Percentiles rank a stretch among this genome's conserved stretches.
phyloP scores from a whole-genome alignment of 495 filamentous ascomycete genomes.

The Daldinia childiae region DNA sequence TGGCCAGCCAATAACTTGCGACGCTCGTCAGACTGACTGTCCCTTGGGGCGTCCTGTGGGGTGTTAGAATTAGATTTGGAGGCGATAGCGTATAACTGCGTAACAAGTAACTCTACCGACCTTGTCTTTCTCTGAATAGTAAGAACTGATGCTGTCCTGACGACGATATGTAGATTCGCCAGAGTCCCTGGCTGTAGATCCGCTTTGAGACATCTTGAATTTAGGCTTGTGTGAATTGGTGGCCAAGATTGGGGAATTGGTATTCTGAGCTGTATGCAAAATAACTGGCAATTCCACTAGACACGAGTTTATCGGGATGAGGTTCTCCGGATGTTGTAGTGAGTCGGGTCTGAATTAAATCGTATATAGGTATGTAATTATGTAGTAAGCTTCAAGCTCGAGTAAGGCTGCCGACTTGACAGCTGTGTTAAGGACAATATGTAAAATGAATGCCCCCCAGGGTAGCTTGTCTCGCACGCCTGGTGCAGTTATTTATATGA shows the following conservation, averaged over 20 bases:
- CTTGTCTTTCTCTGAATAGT: constrained; percentile 42
- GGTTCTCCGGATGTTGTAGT: background rate
- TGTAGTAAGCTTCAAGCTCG: constrained; percentile 32
- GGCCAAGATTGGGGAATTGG: background rate
- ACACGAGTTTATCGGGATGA: background rate
- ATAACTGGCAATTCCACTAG: background rate
- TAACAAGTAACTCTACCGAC: constrained; percentile 19
- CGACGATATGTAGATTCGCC: constrained; percentile 27
- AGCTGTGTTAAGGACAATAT: constrained; percentile 11
- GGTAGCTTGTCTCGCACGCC: constrained; percentile 35
- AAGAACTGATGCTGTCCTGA: constrained; percentile 40
- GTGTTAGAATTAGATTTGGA: constrained; percentile 17
- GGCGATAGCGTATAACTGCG: background rate
- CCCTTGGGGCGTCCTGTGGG: constrained; percentile 15
- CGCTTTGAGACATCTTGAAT: constrained; percentile 35
- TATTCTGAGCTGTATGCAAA: background rate
- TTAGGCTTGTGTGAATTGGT: background rate
- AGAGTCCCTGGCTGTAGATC: constrained; percentile 18
- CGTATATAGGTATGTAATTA: background rate
- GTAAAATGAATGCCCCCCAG: constrained; percentile 40
- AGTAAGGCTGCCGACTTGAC: constrained; percentile 11
- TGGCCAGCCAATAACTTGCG: constrained; percentile 12
- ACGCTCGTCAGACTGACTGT: constrained; percentile 23
- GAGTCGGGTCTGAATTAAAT: constrained; percentile 16
- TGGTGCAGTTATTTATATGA: constrained; percentile 35